Percentiles rank a stretch among this genome's conserved stretches.
phyloP scores from a whole-genome alignment of 2,329 filamentous ascomycete genomes.

The Trichoderma sp. region DNA sequence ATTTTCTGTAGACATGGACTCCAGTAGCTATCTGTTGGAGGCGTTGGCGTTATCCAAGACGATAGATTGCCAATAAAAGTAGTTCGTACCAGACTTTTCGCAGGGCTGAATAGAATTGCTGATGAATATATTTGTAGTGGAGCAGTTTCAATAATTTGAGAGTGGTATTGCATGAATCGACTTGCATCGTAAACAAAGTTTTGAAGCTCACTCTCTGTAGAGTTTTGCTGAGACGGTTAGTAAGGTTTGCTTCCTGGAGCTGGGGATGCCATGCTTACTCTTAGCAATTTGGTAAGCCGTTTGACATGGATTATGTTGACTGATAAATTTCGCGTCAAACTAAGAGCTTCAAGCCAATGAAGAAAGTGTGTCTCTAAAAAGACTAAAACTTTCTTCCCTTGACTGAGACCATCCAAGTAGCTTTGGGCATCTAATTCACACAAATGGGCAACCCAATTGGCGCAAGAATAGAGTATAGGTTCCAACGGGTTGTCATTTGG shows the following conservation, averaged over 20 bases:
- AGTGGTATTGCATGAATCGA: not conserved
- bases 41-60: not conserved
- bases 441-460: constrained; percentile 34
- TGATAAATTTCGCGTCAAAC: not conserved
- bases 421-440: not conserved
- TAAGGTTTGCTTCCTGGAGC: not conserved
- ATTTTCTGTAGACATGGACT: not conserved
- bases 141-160: not conserved
- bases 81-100: not conserved
- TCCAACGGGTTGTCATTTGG: constrained; percentile 31
- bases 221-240: not conserved
- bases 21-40: not conserved
- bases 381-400: not conserved
- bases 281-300: not conserved
- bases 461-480: constrained; percentile 29
- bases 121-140: not conserved
- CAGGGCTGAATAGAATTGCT: not conserved
- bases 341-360: constrained; percentile 17
- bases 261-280: not conserved
- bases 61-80: not conserved
- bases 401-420: too few species aligned
- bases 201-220: not conserved
- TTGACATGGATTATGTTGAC: not conserved
- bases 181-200: not conserved
- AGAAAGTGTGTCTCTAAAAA: constrained; percentile 4